Percentiles rank a stretch among this genome's conserved stretches.
phyloP scores from a whole-genome alignment of 495 filamentous ascomycete species.

The Annulohypoxylon stygium region DNA sequence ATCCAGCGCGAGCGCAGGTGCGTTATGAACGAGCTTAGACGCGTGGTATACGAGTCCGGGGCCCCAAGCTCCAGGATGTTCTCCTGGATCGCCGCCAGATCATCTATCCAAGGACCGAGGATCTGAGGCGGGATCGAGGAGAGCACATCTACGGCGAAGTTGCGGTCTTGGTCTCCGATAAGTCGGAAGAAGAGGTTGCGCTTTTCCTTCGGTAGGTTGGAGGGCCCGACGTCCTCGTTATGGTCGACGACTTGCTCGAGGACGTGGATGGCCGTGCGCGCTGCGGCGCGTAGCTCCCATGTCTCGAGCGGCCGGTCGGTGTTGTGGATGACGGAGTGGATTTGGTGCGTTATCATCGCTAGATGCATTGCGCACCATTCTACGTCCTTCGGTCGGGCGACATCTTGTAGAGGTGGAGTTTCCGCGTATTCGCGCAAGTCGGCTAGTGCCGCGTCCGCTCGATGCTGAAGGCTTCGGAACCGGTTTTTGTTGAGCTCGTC shows the following conservation, averaged over 20 bases:
- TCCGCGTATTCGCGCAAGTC: constrained; percentile 53
- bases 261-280: constrained; percentile 56
- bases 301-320: constrained; percentile 52
- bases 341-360: constrained; percentile 49
- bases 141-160: constrained; percentile 57
- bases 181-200: constrained; percentile 57
- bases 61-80: constrained; percentile 25
- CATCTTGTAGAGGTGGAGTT: constrained; percentile 32
- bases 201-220: constrained; percentile 36
- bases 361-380: constrained; percentile 60
- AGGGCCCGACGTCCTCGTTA: constrained; percentile 48
- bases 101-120: constrained; percentile 38
- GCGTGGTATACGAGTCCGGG: constrained; percentile 29
- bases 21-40: constrained; percentile 31
- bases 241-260: constrained; percentile 54
- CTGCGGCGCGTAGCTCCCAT: constrained; percentile 55
- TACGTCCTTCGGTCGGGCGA: constrained; percentile 33
- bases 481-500: constrained; percentile 56
- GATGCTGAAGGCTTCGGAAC: constrained; percentile 56
- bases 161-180: constrained; percentile 52
- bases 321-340: constrained; percentile 53
- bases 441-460: constrained; percentile 55
- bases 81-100: constrained; percentile 36
- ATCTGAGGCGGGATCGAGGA: constrained; percentile 51
- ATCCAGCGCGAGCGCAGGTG: constrained; percentile 21